A percentile compares a stretch with the other conserved stretches of the same genome.
phyloP scores from a whole-genome alignment of 331 rosid species.

The Rhamnella rubrinervis region DNA sequence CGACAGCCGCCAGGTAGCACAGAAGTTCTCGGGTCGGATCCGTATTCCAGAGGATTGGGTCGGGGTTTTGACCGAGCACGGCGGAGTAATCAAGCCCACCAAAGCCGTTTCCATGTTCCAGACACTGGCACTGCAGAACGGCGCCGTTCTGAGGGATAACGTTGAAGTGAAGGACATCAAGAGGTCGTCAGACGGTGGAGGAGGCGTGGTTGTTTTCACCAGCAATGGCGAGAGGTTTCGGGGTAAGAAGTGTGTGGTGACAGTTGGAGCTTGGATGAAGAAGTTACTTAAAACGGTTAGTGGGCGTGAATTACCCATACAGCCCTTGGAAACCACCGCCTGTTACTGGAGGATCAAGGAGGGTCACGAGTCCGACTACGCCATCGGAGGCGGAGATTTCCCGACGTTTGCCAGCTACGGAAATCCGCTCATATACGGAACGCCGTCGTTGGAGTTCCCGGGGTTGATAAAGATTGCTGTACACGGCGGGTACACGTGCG shows the following conservation, averaged over 20 bases:
- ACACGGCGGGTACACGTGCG: constrained; percentile 62
- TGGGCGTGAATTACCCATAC: constrained; percentile 64
- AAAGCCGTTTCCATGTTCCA: constrained; percentile 89
- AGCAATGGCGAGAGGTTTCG: constrained; percentile 42
- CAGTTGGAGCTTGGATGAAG: constrained; percentile 74
- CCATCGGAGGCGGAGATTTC: constrained; percentile 50
- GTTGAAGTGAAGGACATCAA: constrained; percentile 48
- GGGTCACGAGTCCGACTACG: constrained; percentile 46
- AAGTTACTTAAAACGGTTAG: constrained; percentile 58
- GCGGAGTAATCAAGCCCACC: constrained; percentile 79
- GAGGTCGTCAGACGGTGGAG: constrained; percentile 22
- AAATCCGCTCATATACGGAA: constrained; percentile 51
- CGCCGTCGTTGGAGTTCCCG: constrained; percentile 81
- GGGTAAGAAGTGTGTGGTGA: constrained; percentile 74
- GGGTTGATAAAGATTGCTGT: constrained; percentile 74
- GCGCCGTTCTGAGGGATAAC: constrained; percentile 66
- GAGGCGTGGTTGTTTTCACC: constrained; percentile 38
- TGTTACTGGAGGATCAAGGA: constrained; percentile 76
- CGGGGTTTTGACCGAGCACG: constrained; percentile 45
- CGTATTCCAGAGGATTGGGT: constrained; percentile 62
- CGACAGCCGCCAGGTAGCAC: constrained; percentile 19
- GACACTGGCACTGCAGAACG: constrained; percentile 50
- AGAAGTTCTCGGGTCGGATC: constrained; percentile 47
- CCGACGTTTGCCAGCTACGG: constrained; percentile 74
- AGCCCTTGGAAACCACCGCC: constrained; percentile 52